Base-by-base conservation (phyloP, 768 basidiomycete genomes). In the Termitomyces sp. region DNA sequence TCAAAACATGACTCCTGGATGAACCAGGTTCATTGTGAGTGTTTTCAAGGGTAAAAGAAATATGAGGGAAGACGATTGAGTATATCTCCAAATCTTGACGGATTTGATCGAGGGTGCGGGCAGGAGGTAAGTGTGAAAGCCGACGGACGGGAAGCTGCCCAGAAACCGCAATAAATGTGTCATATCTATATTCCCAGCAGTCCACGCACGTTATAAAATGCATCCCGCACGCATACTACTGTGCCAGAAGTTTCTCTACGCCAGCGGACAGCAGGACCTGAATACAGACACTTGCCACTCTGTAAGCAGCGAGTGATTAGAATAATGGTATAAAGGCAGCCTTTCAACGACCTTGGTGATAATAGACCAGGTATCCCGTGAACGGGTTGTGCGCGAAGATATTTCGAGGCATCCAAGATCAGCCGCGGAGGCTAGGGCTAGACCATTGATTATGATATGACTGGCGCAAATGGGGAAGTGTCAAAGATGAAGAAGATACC, bases 371-470 rank as follows among this genome's bases (percentile, higher is more conserved):
- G 84, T 87, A 59, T 87, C 80, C 46, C 75, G 71, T 7, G 87
- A 85, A 51, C 70, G 74, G 18, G 71, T 61, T 0, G 90, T 88
- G n/a, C 90, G 81, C 6, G 92, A 91, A 44, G 84, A 83, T 48
- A 98, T 86, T 71, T 96, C 93, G 55, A 97, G 67, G 61, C 87
- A 86, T 7, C 82, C 84, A 2, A 98, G 65, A 64, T 92, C 85
- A 34, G 87, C 88, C 56, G 87, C 83, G 47, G 94, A 95, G 18
- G 92, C 88, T 53, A 97, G 71, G 3, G 94, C 95, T 95, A 61
- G 41, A 53, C 2, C 26, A 31, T 20, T 36, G 34, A 31, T 20
- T 34, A 29, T 13, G 47, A 8, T 27, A 29, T 20, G 6, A 36
- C 22, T 26, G 16, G 16, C 18, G 14, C n/a, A 34, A 9, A 44